phyloP scores from a whole-genome alignment of 2,329 filamentous ascomycete species.

The Aspergillus glaucus region DNA sequence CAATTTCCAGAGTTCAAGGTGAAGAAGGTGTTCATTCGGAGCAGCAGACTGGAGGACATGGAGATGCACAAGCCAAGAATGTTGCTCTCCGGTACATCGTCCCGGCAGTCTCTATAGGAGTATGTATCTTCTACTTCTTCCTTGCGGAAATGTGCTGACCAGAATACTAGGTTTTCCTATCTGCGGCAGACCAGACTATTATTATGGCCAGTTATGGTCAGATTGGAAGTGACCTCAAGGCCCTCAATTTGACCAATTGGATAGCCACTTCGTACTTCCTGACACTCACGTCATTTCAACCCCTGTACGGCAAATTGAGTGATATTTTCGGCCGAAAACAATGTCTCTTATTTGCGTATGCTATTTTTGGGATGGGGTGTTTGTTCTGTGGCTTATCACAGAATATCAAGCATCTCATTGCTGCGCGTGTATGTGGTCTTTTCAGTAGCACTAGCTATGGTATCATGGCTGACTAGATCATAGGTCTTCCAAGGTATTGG shows the following conservation, averaged over 20 bases:
- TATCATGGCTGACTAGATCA: slow-evolving; percentile 7
- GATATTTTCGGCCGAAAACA: slow-evolving; percentile 54
- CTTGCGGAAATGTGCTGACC: slow-evolving; percentile 12
- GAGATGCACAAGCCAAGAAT: slow-evolving; percentile 18
- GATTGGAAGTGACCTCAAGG: slow-evolving; percentile 69
- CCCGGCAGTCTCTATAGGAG: slow-evolving; percentile 57
- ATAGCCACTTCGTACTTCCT: slow-evolving; percentile 66
- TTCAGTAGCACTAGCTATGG: slow-evolving; percentile 26
- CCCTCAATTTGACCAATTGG: slow-evolving; percentile 69
- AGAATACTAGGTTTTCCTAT: slow-evolving; percentile 57
- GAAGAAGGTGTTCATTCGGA: slow-evolving; percentile 17
- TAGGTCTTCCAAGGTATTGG: slow-evolving; percentile 57
- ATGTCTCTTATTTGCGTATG: slow-evolving; percentile 47
- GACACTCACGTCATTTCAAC: slow-evolving; percentile 68
- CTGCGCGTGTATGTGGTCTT: slow-evolving; percentile 45
- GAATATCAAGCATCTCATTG: slow-evolving; percentile 60
- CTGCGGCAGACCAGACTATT: slow-evolving; percentile 69
- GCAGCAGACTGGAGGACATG: slow-evolving; percentile 3
- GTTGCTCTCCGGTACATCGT: slow-evolving; percentile 52
- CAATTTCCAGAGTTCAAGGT: slow-evolving; percentile 11
- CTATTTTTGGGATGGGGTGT: slow-evolving; percentile 48
- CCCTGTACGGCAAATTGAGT: slow-evolving; percentile 56
- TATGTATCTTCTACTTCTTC: slow-evolving; percentile 28
- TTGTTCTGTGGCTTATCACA: slow-evolving; percentile 53
- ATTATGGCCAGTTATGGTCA: slow-evolving; percentile 71